Percentiles rank a stretch among this genome's conserved stretches.
Conservation (phyloP, 768 basidiomycete genomes). For the Naganishia antarctica region DNA sequence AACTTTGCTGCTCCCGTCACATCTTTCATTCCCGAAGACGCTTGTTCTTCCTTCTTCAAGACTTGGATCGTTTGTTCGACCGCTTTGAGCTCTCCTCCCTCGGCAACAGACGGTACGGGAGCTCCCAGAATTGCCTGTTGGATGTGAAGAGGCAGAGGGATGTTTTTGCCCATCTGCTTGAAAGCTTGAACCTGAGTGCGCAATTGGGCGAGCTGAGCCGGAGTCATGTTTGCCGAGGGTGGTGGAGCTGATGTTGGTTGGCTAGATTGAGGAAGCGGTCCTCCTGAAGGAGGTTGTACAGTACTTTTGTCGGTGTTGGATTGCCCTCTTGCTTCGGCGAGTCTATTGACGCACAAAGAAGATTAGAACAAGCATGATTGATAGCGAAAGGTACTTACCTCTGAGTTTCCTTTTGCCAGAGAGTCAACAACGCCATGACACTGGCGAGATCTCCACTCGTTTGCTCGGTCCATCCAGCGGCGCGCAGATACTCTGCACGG, state of each 20-base stretch:
- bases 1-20: conserved; percentile 28
- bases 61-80: conserved; percentile 46
- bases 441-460: conserved; percentile 23
- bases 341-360: neutral
- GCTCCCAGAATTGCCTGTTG: conserved; percentile 43
- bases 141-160: conserved; percentile 46
- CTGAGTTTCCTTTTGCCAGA: conserved; percentile 17
- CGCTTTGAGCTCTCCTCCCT: conserved; percentile 34
- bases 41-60: conserved; percentile 30
- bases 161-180: conserved; percentile 42
- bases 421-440: conserved; percentile 22
- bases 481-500: conserved; percentile 17
- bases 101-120: conserved; percentile 28
- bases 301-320: neutral
- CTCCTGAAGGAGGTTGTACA: neutral
- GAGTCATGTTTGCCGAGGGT: conserved; percentile 40
- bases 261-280: neutral
- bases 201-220: conserved; percentile 48
- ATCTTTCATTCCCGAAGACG: neutral
- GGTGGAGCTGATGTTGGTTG: conserved; percentile 11
- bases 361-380: neutral
- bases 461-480: conserved; percentile 26
- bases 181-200: conserved; percentile 46
- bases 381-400: neutral
- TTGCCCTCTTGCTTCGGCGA: neutral